phyloP scores from a whole-genome alignment of 1,139 yeast genomes.

The Kodamaea plutei region DNA sequence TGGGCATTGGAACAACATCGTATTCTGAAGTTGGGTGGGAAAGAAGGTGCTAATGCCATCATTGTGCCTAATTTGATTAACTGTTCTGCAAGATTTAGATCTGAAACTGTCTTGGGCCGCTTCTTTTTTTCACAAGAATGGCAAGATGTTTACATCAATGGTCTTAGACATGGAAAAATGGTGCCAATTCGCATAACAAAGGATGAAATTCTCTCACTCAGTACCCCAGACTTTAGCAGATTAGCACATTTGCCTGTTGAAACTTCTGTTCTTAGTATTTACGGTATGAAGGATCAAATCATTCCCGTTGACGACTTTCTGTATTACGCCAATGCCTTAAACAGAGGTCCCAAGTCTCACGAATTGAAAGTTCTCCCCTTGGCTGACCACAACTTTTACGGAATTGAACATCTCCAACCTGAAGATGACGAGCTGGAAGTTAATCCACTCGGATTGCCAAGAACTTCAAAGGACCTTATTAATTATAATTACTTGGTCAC shows the following conservation, averaged over 20 bases:
- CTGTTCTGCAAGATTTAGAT: conserved; percentile 61
- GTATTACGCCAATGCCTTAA: conserved; percentile 52
- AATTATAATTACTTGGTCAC: conserved; percentile 60
- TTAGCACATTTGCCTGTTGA: conserved; percentile 42
- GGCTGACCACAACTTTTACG: conserved; percentile 83
- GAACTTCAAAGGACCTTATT: conserved; percentile 38
- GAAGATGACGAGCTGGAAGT: conserved; percentile 18
- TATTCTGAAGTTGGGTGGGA: conserved; percentile 22
- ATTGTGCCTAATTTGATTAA: conserved; percentile 64
- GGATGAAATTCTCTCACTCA: conserved; percentile 54
- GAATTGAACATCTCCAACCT: conserved; percentile 32
- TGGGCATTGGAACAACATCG: conserved; percentile 55
- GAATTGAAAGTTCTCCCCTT: conserved; percentile 52
- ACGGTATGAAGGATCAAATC: conserved; percentile 64
- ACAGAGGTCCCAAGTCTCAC: conserved; percentile 49
- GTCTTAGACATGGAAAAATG: conserved; percentile 49
- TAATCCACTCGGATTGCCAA: conserved; percentile 42
- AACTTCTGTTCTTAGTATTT: conserved; percentile 60
- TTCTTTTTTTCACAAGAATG: conserved; percentile 22
- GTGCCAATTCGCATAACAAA: conserved; percentile 37
- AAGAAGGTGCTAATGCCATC: conserved; percentile 23
- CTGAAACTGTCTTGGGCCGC: conserved; percentile 34
- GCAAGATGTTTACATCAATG: conserved; percentile 3
- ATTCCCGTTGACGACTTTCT: conserved; percentile 65
- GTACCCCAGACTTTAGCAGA: conserved; percentile 43